phyloP scores from a whole-genome alignment of 2,329 filamentous ascomycete genomes.

The Monosporascus ibericus region DNA sequence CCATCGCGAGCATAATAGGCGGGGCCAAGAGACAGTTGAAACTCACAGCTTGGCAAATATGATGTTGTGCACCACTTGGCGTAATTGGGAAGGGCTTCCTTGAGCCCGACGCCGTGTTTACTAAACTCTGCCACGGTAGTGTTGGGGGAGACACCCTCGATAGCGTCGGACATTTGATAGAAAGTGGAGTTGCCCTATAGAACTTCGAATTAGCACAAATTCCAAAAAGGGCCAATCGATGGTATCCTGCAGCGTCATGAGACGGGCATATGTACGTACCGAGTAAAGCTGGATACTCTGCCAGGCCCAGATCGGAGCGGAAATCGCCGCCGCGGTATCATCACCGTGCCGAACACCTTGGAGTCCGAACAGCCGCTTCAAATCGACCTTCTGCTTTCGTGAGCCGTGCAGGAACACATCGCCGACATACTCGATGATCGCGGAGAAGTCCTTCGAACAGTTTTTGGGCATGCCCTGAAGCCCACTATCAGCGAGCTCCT shows the following conservation, averaged over 20 bases:
- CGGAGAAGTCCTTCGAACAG: constrained; percentile 46
- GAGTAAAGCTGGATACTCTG: constrained; percentile 29
- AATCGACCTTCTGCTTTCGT: constrained; percentile 29
- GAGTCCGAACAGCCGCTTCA: constrained; percentile 49
- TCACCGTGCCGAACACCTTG: constrained; percentile 42
- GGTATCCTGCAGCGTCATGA: neutral
- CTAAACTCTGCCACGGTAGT: constrained; percentile 17
- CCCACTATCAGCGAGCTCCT: too few relatives aligned
- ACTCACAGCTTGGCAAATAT: constrained; percentile 42
- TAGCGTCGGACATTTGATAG: constrained; percentile 27
- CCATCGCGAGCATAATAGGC: neutral
- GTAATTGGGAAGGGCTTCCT: constrained; percentile 47
- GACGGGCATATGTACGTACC: neutral
- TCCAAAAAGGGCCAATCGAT: neutral
- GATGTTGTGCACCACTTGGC: constrained; percentile 44
- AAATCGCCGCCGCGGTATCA: constrained; percentile 40
- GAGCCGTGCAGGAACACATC: constrained; percentile 36
- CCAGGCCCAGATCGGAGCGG: constrained; percentile 23
- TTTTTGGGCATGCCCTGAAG: constrained; percentile 47
- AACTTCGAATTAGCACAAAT: neutral
- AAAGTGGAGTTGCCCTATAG: constrained; percentile 25
- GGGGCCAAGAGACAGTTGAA: neutral
- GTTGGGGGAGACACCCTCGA: constrained; percentile 27
- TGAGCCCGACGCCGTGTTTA: constrained; percentile 43
- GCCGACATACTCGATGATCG: constrained; percentile 51